A percentile compares a stretch with the other conserved stretches of the same genome.
Evolutionary conservation across 108 stramenopile genomes (phyloP).

Genomic region (Skeletonema menzelii): DNA sequence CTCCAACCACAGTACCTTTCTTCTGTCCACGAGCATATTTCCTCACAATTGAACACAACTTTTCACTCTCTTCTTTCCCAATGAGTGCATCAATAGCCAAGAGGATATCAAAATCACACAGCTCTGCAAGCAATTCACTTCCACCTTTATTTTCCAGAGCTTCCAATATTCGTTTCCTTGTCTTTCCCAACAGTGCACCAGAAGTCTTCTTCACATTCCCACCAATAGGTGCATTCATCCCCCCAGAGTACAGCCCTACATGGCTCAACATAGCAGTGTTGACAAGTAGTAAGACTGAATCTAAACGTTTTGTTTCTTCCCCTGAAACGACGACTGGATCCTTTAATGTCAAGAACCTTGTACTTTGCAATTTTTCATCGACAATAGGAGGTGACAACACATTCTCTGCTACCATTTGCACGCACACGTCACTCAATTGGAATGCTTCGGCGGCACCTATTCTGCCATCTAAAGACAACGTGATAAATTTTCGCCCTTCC

Average conservation of each 20-base stretch:
- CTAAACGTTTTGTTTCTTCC: constrained; percentile 71
- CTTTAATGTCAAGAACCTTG: constrained; percentile 49
- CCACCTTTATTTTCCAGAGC: constrained; percentile 42
- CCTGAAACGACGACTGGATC: constrained; percentile 72
- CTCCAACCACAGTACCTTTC: constrained; percentile 53
- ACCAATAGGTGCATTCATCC: constrained; percentile 9
- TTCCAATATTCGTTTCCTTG: constrained; percentile 65
- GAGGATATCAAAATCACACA: constrained; percentile 75
- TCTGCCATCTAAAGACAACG: constrained; percentile 75
- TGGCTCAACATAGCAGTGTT: constrained; percentile 83
- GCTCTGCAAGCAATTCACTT: constrained; percentile 38
- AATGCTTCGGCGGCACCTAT: constrained; percentile 86
- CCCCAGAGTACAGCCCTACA: constrained; percentile 59
- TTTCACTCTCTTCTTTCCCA: constrained; percentile 51
- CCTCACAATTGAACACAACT: constrained; percentile 59
- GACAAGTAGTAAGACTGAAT: constrained; percentile 82
- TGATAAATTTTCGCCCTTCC: constrained; percentile 71
- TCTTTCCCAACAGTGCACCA: constrained; percentile 71
- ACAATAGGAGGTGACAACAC: constrained; percentile 33
- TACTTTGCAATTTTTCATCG: constrained; percentile 29
- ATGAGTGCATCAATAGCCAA: constrained; percentile 62
- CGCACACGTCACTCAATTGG: constrained; percentile 79
- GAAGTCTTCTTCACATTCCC: constrained; percentile 59
- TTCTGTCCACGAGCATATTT: constrained; percentile 81
- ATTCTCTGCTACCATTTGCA: constrained; percentile 88